Evolutionary conservation across 2,329 filamentous ascomycete genomes (phyloP).

Genomic region (Pseudogymnoascus sp.): DNA sequence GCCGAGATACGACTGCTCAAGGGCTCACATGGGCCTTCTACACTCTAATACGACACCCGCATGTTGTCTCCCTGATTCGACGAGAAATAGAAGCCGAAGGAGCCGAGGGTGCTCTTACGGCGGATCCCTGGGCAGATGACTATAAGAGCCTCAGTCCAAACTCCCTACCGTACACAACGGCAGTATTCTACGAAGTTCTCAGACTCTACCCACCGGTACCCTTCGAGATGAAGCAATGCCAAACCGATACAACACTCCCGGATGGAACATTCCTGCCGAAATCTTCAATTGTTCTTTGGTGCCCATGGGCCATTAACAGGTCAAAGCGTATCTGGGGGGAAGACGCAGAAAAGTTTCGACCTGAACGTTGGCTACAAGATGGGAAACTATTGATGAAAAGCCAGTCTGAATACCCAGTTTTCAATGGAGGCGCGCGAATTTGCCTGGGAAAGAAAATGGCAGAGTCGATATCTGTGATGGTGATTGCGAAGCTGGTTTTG

Average conservation of each 20-base stretch:
- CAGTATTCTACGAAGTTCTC: conserved; percentile 54
- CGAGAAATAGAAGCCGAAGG: conserved; percentile 31
- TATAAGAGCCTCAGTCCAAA: conserved; percentile 22
- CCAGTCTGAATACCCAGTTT: conserved; percentile 53
- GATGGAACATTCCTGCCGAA: conserved; percentile 52
- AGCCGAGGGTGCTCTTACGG: conserved; percentile 12
- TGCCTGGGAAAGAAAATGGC: conserved; percentile 60
- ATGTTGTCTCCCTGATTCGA: conserved; percentile 35
- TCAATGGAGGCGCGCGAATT: conserved; percentile 53
- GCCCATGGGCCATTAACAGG: conserved; percentile 55
- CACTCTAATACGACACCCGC: conserved; percentile 45
- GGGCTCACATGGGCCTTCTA: conserved; percentile 58
- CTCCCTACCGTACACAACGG: conserved; percentile 48
- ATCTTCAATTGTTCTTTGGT: conserved; percentile 52
- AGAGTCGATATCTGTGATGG: conserved; percentile 49
- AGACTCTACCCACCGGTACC: conserved; percentile 57
- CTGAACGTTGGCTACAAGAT: conserved; percentile 47
- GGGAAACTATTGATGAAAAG: conserved; percentile 37
- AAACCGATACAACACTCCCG: conserved; percentile 44
- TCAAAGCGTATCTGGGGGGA: conserved; percentile 48
- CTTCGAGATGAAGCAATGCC: conserved; percentile 56
- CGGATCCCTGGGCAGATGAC: conserved; percentile 14
- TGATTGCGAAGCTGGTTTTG: conserved; percentile 41
- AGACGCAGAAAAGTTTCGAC: conserved; percentile 47
- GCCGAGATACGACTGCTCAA: conserved; percentile 56